Evolutionary conservation across 768 basidiomycete genomes (phyloP), one percentile per base, ranked within the genome.

Genomic region (Psilocybe subaeruginosa): DNA sequence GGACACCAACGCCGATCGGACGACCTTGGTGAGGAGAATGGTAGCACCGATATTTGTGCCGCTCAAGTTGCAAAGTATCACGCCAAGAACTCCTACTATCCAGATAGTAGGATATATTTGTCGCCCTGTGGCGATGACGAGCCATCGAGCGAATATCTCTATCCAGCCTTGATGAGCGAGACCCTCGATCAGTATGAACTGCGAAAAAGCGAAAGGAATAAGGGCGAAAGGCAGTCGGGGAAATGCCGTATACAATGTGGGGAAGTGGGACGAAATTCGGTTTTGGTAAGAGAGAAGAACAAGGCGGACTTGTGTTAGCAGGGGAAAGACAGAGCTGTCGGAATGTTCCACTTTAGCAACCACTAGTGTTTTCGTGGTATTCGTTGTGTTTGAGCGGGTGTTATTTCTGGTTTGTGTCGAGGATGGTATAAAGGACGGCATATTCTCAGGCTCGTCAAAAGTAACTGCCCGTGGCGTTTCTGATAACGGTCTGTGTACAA

Each of bases 1-100:
- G 72, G 62, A 72, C 16, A 70, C 54, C 4, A 67, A 66, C 0
- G 85, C 70, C 3, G 73, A 70, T 41, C 85, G 85, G 8, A 93
- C 80, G 49, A 94, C 82, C 63, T 95, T 89, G 39, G 93, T 91
- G n/a, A 96, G 85, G 39, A 97, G 82, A 70, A 98, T 95, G 16
- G 92, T 94, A 1, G 92, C 91, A 37, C 93, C 93, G 58, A 96
- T 96, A 75, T 96, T 96, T 8, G 93, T 96, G 0, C 94, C 93
- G 17, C 89, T 85, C 49, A 93, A 74, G 67, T 93, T 93, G 73
- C 91, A 93, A 19, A 92, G 78, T 43, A 93, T 69, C 35, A 94
- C 88, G 4, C 89, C 84, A 35, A 93, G 75, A 19, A 89, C 77
- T 33, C 90, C 90, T 69, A 93, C 81, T 50, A 91, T 66, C 83